Evolutionary conservation across 2,329 filamentous ascomycete species (phyloP).

Genomic region (Rhynchosporium graminicola): DNA sequence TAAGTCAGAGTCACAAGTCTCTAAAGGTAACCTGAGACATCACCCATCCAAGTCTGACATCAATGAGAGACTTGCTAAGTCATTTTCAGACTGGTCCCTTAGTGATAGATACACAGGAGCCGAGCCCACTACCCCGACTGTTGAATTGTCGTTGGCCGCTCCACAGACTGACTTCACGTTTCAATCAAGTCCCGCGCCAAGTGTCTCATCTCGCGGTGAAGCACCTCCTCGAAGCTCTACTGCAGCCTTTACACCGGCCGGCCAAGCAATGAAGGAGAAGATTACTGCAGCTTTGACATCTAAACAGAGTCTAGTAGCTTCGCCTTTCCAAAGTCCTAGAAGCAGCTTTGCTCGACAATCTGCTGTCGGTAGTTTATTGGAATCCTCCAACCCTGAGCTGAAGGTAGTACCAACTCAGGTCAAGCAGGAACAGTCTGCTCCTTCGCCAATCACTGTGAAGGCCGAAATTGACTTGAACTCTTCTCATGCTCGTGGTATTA

Average conservation of each 20-base stretch:
- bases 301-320: not conserved
- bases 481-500: not conserved
- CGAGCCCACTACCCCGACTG: not conserved
- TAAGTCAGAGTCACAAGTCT: conserved; percentile 3
- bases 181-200: not conserved
- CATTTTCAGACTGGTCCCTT: conserved; percentile 6
- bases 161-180: not conserved
- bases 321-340: not conserved
- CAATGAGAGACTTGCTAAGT: conserved; percentile 14
- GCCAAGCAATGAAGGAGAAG: conserved; percentile 9
- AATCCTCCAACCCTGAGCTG: not conserved
- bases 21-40: conserved; percentile 5
- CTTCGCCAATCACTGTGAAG: not conserved
- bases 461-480: not conserved
- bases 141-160: not conserved
- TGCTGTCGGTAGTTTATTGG: not conserved
- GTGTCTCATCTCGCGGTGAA: not conserved
- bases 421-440: not conserved
- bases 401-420: not conserved
- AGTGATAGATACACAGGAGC: not conserved
- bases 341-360: not conserved
- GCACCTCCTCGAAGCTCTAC: not conserved
- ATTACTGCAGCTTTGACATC: not conserved
- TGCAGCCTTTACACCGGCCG: not conserved
- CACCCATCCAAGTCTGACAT: conserved; percentile 9